Base-by-base conservation (phyloP, 441 rosid genomes). In the Populus hybrid region DNA sequence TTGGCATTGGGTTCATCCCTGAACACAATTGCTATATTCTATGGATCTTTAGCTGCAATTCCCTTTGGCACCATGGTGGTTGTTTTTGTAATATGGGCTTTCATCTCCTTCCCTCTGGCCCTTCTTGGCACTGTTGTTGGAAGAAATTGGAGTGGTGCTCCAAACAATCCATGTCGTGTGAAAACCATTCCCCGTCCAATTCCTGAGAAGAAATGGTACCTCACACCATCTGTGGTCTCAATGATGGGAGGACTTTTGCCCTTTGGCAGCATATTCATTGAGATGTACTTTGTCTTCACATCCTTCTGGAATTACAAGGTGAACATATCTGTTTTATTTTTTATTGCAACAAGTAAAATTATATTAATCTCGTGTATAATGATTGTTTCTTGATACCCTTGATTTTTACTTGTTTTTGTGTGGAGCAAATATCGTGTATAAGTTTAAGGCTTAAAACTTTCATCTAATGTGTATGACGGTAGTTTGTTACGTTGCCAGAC, bases 221-320 rank as follows among this genome's bases (percentile, higher is more conserved):
- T 93, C 36, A 93, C 99, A 24, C 98, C 99, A 61, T 91, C 97
- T 14, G 94, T 95, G 69, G 98, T 95, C 63, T 95, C 99, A 5
- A 69, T 95, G 85, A 93, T 95, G 99, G 99, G 99, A 77, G 99
- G 99, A 81, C 83, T 95, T 72, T 78, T 95, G 70, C 99, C 99
- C 64, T 95, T 95, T 78, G 99, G 99, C 77, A 95, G 99, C 90
- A 95, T 95, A 81, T 95, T 95, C 86, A 95, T 95, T 63, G 99
- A 95, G 87, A 95, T 95, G 98, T 95, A 95, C 79, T 95, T 95
- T 78, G 98, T 95, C 84, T 95, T 95, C 90, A 95, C 99, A 21
- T 95, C 99, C 73, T 95, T 95, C 85, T 95, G 99, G 99, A 95
- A 95, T 78, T 95, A 95, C 98, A 95, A 95, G 98, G 99, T 94